Evolutionary conservation across 1,139 yeast species (phyloP).

Genomic region (Groenewaldozyma auringiensis): DNA sequence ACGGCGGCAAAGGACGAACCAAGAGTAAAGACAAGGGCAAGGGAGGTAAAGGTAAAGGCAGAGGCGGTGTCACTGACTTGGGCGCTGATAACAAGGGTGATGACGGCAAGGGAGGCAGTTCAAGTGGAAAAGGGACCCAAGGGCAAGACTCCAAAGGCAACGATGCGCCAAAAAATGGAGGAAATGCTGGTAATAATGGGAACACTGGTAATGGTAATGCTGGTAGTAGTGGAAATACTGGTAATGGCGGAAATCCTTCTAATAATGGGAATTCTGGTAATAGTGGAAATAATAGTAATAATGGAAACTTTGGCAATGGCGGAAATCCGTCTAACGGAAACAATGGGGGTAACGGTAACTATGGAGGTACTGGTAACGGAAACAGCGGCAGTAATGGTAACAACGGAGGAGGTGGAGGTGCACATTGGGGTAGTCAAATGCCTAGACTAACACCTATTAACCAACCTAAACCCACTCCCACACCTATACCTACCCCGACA

Average conservation of each 20-base stretch:
- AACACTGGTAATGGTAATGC: neutral
- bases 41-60: neutral
- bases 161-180: neutral
- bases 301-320: neutral
- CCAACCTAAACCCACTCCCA: neutral
- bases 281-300: neutral
- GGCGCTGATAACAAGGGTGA: neutral
- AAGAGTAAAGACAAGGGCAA: neutral
- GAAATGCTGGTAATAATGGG: neutral
- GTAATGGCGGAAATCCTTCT: conserved; percentile 1
- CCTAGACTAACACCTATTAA: neutral
- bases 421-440: neutral
- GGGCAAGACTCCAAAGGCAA: neutral
- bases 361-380: neutral
- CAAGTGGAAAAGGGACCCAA: neutral
- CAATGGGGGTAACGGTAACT: neutral
- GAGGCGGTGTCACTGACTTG: neutral
- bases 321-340: neutral
- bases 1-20: neutral
- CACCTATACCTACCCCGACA: neutral
- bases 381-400: neutral
- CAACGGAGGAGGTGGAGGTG: neutral
- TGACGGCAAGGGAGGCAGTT: neutral
- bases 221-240: conserved; percentile 1
- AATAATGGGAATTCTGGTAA: neutral